phyloP scores from a whole-genome alignment of 495 filamentous ascomycete genomes.

The Aspergillus sparsus region DNA sequence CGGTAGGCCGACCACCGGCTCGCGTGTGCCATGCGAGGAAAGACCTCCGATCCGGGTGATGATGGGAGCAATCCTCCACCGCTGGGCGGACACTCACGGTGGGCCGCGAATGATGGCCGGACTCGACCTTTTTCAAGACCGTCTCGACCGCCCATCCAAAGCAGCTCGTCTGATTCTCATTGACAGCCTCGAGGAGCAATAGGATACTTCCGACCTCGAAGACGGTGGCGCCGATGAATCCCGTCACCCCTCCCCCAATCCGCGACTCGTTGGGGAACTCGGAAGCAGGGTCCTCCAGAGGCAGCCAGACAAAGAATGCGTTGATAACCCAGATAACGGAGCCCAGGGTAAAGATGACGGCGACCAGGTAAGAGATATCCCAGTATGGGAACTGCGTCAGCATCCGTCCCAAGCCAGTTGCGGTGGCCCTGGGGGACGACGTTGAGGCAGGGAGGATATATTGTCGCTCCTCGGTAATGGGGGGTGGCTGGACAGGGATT shows the following conservation, averaged over 20 bases:
- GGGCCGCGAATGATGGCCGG: background rate
- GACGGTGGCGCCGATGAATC: constrained; percentile 68
- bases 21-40: too few species aligned
- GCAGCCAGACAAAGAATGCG: constrained; percentile 67
- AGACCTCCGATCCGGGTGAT: constrained; percentile 55
- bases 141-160: constrained; percentile 71
- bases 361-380: constrained; percentile 71
- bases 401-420: constrained; percentile 46
- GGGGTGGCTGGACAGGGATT: constrained; percentile 46
- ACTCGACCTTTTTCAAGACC: constrained; percentile 38
- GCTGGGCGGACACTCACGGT: constrained; percentile 31
- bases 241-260: constrained; percentile 61
- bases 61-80: constrained; percentile 49
- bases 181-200: constrained; percentile 68
- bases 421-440: background rate
- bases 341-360: constrained; percentile 63
- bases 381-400: constrained; percentile 59
- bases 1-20: too few species aligned
- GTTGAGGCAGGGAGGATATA: constrained; percentile 33
- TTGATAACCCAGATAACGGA: constrained; percentile 68
- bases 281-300: constrained; percentile 52
- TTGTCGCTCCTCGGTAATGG: constrained; percentile 34
- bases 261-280: constrained; percentile 56
- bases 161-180: constrained; percentile 64
- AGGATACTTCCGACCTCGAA: constrained; percentile 68